Base-by-base conservation (phyloP, 2,329 filamentous ascomycete species). In the Claviceps purpurea region DNA sequence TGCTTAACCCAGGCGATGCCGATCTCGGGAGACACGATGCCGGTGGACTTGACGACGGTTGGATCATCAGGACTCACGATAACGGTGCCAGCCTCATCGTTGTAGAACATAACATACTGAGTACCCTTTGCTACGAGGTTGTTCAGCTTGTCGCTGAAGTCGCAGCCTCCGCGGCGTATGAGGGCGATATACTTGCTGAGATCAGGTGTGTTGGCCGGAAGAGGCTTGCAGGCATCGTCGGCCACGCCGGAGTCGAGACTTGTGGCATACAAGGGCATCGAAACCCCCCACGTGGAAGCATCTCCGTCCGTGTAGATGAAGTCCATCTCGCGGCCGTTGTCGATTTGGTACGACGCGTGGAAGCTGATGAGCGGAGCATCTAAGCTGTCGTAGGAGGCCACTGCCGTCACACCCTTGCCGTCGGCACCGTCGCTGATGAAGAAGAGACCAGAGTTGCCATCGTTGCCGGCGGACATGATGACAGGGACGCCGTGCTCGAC, bases 31-130 rank as follows among this genome's bases (percentile, higher is more conserved):
- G 42, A 11, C 11, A 60, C 38, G 40, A 75, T 34, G 37, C 45
- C 49, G 5, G 46, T 60, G 1, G 67, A 67, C 0, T 49, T 38
- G 0, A 61, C 55, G 4, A 67, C 64, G 39, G 69, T 62, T 6
- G 69, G 65, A 6, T 42, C 7, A 6, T 34, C 22, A 14, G 16
- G 44, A 14, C 7, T 18, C 14, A 42, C n/a, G 7, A 6, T 5
- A 14, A 30, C 5, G 74, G 77, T 11, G 6, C 49, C 13, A 5
- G 22, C 16, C 56, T 52, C 56, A 56, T 76, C 78, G 70, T 83
- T 82, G 64, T 83, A 84, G 59, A 81, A 68, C 57, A 84, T 65
- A 50, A 85, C 64, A 56, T 82, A 81, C 59, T 75, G 73, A 49
- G 78, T 81, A 8, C 81, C 81, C 45, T 70, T 70, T 5, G 47